Conservation (phyloP, 2,329 filamentous ascomycete genomes). For the Sclerotinia borealis region DNA sequence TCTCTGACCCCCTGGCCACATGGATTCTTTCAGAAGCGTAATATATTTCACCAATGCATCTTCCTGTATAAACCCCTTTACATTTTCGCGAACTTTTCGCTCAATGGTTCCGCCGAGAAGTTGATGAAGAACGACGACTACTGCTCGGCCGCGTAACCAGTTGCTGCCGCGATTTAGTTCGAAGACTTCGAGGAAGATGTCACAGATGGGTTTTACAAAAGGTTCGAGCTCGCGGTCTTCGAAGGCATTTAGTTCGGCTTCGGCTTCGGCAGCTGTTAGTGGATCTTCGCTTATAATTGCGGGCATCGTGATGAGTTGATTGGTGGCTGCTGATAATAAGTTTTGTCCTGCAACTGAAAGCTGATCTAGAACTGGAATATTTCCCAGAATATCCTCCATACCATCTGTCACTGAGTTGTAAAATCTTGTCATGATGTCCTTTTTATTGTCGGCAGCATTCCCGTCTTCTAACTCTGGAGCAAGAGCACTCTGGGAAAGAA, state of each 20-base stretch:
- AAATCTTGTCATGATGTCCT: conserved; percentile 85
- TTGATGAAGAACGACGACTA: conserved; percentile 94
- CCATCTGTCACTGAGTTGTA: conserved; percentile 97
- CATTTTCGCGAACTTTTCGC: conserved; percentile 83
- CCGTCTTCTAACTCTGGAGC: conserved; percentile 50
- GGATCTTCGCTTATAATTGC: conserved; percentile 47
- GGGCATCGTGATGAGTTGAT: conserved; percentile 52
- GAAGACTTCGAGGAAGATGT: conserved; percentile 93
- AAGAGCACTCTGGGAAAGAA: conserved; percentile 82
- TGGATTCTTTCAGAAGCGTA: conserved; percentile 60
- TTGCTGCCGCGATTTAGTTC: conserved; percentile 93
- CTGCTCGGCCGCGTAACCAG: conserved; percentile 91
- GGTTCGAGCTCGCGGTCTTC: conserved; percentile 85
- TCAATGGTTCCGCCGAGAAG: conserved; percentile 94
- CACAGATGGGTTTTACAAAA: conserved; percentile 97
- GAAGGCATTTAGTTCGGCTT: conserved; percentile 89
- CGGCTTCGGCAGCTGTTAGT: conserved; percentile 64
- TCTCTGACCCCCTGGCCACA: conserved; percentile 72
- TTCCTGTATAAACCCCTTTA: conserved; percentile 67
- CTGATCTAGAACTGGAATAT: conserved; percentile 91
- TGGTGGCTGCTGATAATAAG: conserved; percentile 70
- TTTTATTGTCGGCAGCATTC: conserved; percentile 58
- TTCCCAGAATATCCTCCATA: conserved; percentile 96
- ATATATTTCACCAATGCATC: conserved; percentile 74
- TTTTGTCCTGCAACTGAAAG: conserved; percentile 89